phyloP scores from a whole-genome alignment of 2,329 filamentous ascomycete genomes.

The Alternaria angustiovoidea region DNA sequence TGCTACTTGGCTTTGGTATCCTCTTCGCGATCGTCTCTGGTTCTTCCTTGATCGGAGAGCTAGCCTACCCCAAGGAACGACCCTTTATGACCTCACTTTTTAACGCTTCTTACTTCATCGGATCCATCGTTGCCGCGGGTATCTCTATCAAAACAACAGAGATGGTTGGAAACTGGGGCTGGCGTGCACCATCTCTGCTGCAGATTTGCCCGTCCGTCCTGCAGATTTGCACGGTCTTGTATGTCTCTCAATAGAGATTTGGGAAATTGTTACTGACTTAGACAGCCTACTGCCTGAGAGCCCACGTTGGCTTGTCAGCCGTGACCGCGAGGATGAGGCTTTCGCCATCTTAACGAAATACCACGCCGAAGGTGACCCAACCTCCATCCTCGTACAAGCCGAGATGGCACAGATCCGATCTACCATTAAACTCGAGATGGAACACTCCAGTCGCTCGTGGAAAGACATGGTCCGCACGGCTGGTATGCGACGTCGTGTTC shows the following conservation, averaged over 20 bases:
- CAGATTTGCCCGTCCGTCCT: constrained; percentile 60
- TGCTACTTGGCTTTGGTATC: constrained; percentile 69
- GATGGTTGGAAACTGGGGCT: constrained; percentile 56
- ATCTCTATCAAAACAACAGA: constrained; percentile 60
- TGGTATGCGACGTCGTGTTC: constrained; percentile 50
- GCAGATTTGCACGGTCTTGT: constrained; percentile 50
- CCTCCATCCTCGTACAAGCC: constrained; percentile 55
- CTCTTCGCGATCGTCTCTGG: constrained; percentile 67
- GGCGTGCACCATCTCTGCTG: constrained; percentile 60
- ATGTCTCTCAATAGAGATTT: background rate
- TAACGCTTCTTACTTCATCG: constrained; percentile 67
- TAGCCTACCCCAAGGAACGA: constrained; percentile 68
- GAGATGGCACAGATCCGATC: constrained; percentile 69
- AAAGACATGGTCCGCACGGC: constrained; percentile 60
- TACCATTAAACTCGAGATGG: constrained; percentile 64
- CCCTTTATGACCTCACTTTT: constrained; percentile 67
- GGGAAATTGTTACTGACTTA: constrained; percentile 4
- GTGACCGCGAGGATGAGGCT: constrained; percentile 58
- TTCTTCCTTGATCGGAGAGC: constrained; percentile 66
- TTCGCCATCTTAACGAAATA: constrained; percentile 50
- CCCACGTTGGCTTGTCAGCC: constrained; percentile 61
- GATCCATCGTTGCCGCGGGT: constrained; percentile 58
- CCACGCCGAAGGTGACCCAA: constrained; percentile 55
- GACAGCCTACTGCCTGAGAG: constrained; percentile 49
- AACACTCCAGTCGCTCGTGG: constrained; percentile 64